A percentile compares a stretch with the other conserved stretches of the same genome.
Evolutionary conservation across 805 yeast species (phyloP).

Genomic region (Phaffomyces thermotolerans): DNA sequence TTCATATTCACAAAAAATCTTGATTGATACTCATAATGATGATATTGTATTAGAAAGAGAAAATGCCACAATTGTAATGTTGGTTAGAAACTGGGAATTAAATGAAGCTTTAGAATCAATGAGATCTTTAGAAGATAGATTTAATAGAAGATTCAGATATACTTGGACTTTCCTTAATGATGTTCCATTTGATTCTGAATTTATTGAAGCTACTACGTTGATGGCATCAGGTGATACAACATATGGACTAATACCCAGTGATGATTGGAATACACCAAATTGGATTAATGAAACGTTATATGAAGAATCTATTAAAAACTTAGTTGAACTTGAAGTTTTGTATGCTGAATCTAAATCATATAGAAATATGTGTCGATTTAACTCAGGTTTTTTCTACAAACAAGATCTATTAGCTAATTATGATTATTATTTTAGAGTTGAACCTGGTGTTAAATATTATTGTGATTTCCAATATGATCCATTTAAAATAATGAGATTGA

Average conservation of each 20-base stretch:
- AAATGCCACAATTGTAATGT: constrained; percentile 84
- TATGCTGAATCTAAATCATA: constrained; percentile 64
- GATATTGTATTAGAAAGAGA: constrained; percentile 43
- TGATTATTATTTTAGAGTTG: constrained; percentile 93
- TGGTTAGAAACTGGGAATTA: constrained; percentile 76
- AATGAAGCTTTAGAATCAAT: constrained; percentile 68
- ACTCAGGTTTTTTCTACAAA: constrained; percentile 83
- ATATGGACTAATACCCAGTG: constrained; percentile 57
- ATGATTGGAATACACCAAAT: constrained; percentile 74
- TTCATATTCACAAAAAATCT: constrained; percentile 28
- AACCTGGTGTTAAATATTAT: constrained; percentile 81
- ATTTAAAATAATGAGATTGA: constrained; percentile 69
- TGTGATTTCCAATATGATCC: constrained; percentile 91
- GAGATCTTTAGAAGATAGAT: constrained; percentile 71
- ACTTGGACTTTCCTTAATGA: constrained; percentile 80
- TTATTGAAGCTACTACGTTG: constrained; percentile 50
- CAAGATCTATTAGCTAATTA: constrained; percentile 65
- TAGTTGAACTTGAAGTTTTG: constrained; percentile 41
- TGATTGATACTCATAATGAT: constrained; percentile 27
- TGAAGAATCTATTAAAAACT: constrained; percentile 37
- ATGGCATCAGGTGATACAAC: constrained; percentile 60
- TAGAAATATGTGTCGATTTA: constrained; percentile 93
- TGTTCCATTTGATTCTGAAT: constrained; percentile 56
- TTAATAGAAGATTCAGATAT: constrained; percentile 57
- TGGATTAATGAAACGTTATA: constrained; percentile 56